These are phyloP conservation scores for Trichosanthes cucumerina DNA, from an alignment of 306 rosid genomes.

Conservation along the genomic window DNA sequence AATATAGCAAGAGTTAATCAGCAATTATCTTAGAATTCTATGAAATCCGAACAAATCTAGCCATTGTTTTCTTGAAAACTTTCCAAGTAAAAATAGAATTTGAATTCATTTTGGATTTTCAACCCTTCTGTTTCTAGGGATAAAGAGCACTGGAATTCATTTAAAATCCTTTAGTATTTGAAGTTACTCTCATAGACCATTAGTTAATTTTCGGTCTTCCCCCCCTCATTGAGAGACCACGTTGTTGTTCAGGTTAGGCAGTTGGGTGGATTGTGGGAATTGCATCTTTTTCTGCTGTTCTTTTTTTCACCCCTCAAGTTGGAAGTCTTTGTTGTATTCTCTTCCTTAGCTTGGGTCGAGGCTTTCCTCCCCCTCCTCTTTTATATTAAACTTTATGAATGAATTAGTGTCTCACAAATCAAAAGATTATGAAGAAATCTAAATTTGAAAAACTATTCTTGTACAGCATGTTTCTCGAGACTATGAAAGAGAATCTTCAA, in stretches of 20 bases:
- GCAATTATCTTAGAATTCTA: background rate
- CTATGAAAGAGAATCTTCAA: constrained; percentile 73
- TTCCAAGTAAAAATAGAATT: background rate
- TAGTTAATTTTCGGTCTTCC: background rate
- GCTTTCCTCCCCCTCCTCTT: background rate
- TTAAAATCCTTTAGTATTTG: background rate
- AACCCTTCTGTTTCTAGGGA: background rate
- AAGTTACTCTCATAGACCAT: background rate
- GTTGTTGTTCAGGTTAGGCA: background rate
- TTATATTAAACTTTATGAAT: background rate
- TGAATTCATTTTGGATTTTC: background rate
- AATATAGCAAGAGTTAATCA: background rate
- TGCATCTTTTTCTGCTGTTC: background rate
- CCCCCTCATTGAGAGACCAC: background rate
- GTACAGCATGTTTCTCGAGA: constrained; percentile 75
- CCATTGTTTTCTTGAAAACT: background rate
- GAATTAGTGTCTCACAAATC: background rate
- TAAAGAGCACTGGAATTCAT: background rate
- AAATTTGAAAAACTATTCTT: background rate
- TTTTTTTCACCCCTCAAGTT: background rate
- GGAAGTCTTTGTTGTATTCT: background rate
- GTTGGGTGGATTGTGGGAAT: background rate
- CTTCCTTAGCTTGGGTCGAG: background rate
- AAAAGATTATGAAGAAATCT: background rate
- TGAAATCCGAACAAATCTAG: background rate